A percentile compares a stretch with the other conserved stretches of the same genome.
phyloP scores from a whole-genome alignment of 2,329 filamentous ascomycete genomes.

The Ramularia collo-cygni region DNA sequence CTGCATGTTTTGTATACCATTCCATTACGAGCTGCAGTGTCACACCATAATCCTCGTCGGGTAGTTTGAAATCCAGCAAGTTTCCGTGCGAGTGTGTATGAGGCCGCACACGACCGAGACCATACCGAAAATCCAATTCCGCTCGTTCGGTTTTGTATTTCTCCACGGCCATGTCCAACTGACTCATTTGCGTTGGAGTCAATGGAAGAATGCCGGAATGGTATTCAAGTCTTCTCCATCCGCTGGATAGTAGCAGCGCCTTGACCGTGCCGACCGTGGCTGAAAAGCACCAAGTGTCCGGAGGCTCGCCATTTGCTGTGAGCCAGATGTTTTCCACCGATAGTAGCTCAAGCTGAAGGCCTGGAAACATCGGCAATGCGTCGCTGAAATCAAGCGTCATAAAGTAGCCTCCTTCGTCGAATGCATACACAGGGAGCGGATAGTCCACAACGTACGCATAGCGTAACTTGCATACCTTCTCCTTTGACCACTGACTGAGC shows the following conservation, averaged over 20 bases:
- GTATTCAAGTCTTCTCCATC: too few species aligned
- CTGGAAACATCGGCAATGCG: conserved; percentile 3
- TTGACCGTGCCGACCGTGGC: too few species aligned
- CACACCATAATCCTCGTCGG: too few species aligned
- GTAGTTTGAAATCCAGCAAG: too few species aligned
- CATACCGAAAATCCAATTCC: conserved; percentile 5
- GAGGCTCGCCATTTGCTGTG: not conserved
- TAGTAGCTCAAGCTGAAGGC: conserved; percentile 5
- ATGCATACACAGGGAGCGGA: conserved; percentile 2
- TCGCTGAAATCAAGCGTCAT: conserved; percentile 1
- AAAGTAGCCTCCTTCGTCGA: not conserved
- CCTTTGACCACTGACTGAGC: conserved; percentile 6
- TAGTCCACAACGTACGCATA: conserved; percentile 4
- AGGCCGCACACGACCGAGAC: conserved; percentile 4
- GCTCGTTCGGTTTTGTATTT: not conserved
- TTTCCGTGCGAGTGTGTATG: too few species aligned
- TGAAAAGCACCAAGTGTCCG: too few species aligned
- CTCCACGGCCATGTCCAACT: too few species aligned
- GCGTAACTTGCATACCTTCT: not conserved
- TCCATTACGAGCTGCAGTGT: not conserved
- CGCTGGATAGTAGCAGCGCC: too few species aligned
- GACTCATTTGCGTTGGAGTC: too few species aligned
- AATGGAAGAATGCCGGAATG: too few species aligned
- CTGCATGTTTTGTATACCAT: conserved; percentile 3
- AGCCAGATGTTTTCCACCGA: conserved; percentile 9